Percentiles rank a stretch among this genome's conserved stretches.
These are phyloP conservation scores for Tinospora cordifolia DNA, from an alignment of 164 flowering plant species.

Conservation along the genomic window DNA sequence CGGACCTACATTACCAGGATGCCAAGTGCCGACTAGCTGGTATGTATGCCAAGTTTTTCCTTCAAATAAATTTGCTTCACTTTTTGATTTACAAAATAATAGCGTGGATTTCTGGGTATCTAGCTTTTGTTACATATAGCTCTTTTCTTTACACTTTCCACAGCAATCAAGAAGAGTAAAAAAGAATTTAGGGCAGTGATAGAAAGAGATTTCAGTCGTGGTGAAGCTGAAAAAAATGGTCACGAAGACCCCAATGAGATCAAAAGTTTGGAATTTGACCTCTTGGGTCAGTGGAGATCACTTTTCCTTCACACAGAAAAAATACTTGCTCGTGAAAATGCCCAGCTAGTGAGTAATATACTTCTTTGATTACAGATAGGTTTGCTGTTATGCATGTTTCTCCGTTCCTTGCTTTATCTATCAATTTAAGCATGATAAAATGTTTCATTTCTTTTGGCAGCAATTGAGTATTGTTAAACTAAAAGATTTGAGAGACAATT, in stretches of 20 bases:
- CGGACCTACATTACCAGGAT: slow-evolving; percentile 85
- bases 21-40: slow-evolving; percentile 65
- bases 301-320: slow-evolving; percentile 68
- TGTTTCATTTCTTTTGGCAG: slow-evolving; percentile 30
- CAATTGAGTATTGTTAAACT: slow-evolving; percentile 41
- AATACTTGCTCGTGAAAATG: slow-evolving; percentile 43
- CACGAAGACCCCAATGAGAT: slow-evolving; percentile 25
- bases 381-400: not conserved
- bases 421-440: slow-evolving; percentile 1
- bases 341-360: slow-evolving; percentile 57
- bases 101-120: not conserved
- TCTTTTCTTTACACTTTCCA: not conserved
- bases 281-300: slow-evolving; percentile 64
- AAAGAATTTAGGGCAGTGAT: slow-evolving; percentile 56
- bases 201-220: slow-evolving; percentile 28
- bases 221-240: slow-evolving; percentile 19
- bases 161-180: slow-evolving; percentile 68
- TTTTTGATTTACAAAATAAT: not conserved
- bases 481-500: slow-evolving; percentile 58
- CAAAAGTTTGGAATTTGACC: slow-evolving; percentile 47
- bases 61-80: not conserved
- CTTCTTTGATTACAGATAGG: not conserved
- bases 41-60: slow-evolving; percentile 20
- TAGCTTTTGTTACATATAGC: not conserved
- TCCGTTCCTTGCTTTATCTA: not conserved